Evolutionary conservation across 2,329 filamentous ascomycete species (phyloP).

Genomic region (Teratosphaeria destructans): DNA sequence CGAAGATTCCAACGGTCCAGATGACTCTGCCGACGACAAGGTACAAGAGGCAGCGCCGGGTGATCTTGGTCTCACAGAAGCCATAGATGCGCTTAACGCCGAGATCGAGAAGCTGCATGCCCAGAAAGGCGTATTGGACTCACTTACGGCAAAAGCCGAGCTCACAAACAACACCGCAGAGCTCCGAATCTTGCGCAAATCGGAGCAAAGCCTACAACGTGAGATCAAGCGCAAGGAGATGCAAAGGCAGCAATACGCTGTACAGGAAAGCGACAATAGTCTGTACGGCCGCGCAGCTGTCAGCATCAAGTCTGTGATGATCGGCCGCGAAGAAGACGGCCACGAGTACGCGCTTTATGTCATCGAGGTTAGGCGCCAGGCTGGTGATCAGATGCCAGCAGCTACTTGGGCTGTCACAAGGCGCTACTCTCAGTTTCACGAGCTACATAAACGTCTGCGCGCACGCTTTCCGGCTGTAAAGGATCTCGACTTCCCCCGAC

Average conservation of each 20-base stretch:
- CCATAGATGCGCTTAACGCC: slow-evolving; percentile 74
- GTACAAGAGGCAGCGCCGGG: slow-evolving; percentile 92
- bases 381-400: slow-evolving; percentile 93
- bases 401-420: slow-evolving; percentile 88
- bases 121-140: slow-evolving; percentile 86
- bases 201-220: slow-evolving; percentile 81
- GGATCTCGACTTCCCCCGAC: slow-evolving; percentile 80
- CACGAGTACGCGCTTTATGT: slow-evolving; percentile 90
- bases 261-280: slow-evolving; percentile 96
- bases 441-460: slow-evolving; percentile 81
- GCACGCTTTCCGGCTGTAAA: slow-evolving; percentile 78
- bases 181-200: slow-evolving; percentile 82
- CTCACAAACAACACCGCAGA: slow-evolving; percentile 95
- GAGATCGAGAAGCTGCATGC: slow-evolving; percentile 83
- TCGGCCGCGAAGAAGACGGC: slow-evolving; percentile 83
- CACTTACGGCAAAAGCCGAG: slow-evolving; percentile 85
- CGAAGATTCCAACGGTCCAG: slow-evolving; percentile 55
- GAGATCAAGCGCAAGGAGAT: slow-evolving; percentile 91
- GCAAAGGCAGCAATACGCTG: slow-evolving; percentile 90
- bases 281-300: slow-evolving; percentile 85
- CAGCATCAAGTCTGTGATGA: slow-evolving; percentile 84
- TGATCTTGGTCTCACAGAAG: slow-evolving; percentile 85
- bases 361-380: slow-evolving; percentile 79
- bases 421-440: slow-evolving; percentile 93
- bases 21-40: slow-evolving; percentile 61